A percentile compares a stretch with the other conserved stretches of the same genome.
These are phyloP conservation scores for Hymenoscyphus scutula DNA, from an alignment of 2,329 filamentous ascomycete species.

Conservation along the genomic window DNA sequence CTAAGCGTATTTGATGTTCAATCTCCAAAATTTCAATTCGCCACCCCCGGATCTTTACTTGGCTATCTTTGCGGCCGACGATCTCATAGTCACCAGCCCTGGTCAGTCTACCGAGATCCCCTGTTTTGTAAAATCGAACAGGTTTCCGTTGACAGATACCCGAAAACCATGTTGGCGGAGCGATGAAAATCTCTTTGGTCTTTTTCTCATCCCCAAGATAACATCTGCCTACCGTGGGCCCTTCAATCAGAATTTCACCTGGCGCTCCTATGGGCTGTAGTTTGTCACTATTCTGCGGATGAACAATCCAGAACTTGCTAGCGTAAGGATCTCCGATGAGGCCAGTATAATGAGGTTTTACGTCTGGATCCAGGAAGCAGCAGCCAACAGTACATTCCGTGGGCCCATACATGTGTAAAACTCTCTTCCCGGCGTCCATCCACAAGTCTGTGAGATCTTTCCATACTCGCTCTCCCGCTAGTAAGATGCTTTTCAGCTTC, in stretches of 20 bases:
- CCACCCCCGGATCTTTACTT: slow-evolving; percentile 64
- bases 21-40: slow-evolving; percentile 57
- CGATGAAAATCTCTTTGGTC: slow-evolving; percentile 56
- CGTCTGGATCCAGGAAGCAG: slow-evolving; percentile 13
- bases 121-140: slow-evolving; percentile 53
- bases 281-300: slow-evolving; percentile 16
- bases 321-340: slow-evolving; percentile 18
- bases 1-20: slow-evolving; percentile 42
- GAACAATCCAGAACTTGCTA: slow-evolving; percentile 38
- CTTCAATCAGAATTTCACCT: slow-evolving; percentile 32
- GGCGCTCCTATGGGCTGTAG: slow-evolving; percentile 20
- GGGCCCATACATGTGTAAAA: slow-evolving; percentile 38
- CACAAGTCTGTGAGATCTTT: slow-evolving; percentile 7
- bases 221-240: slow-evolving; percentile 57
- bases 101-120: slow-evolving; percentile 56
- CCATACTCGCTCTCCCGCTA: slow-evolving; percentile 6
- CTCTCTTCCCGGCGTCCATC: slow-evolving; percentile 7
- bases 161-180: slow-evolving; percentile 51
- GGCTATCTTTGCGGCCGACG: slow-evolving; percentile 61
- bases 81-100: slow-evolving; percentile 45
- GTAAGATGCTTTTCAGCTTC: slow-evolving; percentile 8
- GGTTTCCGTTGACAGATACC: slow-evolving; percentile 37
- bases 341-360: slow-evolving; percentile 14
- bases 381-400: slow-evolving; percentile 19
- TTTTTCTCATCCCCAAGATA: slow-evolving; percentile 58